These are phyloP conservation scores for Aureobasidium lini DNA, from an alignment of 2,329 filamentous ascomycete species.

Conservation along the genomic window DNA sequence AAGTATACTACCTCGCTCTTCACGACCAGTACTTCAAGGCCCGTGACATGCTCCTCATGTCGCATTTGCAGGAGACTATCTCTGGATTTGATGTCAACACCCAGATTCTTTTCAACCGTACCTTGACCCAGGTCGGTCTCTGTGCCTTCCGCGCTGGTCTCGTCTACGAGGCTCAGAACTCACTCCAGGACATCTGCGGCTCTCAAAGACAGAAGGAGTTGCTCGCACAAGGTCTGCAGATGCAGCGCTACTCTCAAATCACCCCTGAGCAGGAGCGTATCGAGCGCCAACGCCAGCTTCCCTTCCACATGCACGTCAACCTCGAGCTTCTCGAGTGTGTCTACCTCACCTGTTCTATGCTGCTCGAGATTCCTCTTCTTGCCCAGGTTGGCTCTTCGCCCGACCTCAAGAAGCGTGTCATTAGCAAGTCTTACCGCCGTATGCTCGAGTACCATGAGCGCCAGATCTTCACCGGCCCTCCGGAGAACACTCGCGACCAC, in stretches of 20 bases:
- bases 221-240: constrained; percentile 94
- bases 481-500: constrained; percentile 97
- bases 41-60: constrained; percentile 99
- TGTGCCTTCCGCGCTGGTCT: constrained; percentile 97
- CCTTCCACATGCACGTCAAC: constrained; percentile 99
- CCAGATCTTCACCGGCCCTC: constrained; percentile 96
- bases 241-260: constrained; percentile 93
- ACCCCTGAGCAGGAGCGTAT: constrained; percentile 96
- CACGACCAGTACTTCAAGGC: constrained; percentile 98
- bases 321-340: constrained; percentile 96
- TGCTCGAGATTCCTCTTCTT: constrained; percentile 93
- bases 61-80: constrained; percentile 95
- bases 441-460: constrained; percentile 99
- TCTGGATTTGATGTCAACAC: constrained; percentile 92
- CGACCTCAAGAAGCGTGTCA: constrained; percentile 93
- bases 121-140: constrained; percentile 92
- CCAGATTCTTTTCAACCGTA: constrained; percentile 98
- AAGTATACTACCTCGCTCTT: constrained; percentile 96
- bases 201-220: constrained; percentile 97
- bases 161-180: constrained; percentile 95
- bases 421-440: constrained; percentile 98
- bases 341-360: constrained; percentile 98
- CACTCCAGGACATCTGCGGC: constrained; percentile 94
- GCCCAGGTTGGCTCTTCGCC: constrained; percentile 95
- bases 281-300: constrained; percentile 93